These are phyloP conservation scores for Aspergillus sp. DNA, from an alignment of 2,329 filamentous ascomycete genomes.

Conservation along the genomic window DNA sequence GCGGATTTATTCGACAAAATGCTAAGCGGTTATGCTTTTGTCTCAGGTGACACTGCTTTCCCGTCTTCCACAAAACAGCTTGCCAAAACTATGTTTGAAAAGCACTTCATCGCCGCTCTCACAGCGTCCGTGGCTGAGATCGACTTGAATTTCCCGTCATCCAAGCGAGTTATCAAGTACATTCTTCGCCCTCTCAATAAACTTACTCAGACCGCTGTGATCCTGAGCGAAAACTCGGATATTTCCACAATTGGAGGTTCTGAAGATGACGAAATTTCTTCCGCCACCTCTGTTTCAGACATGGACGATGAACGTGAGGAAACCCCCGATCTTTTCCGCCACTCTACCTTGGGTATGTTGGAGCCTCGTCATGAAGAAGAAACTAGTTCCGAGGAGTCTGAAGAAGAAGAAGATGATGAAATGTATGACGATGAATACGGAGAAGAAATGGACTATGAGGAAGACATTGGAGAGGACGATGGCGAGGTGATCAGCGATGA, in stretches of 20 bases:
- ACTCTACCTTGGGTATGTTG: conserved; percentile 92
- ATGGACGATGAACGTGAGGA: conserved; percentile 84
- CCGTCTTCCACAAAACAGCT: conserved; percentile 74
- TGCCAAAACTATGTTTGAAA: conserved; percentile 96
- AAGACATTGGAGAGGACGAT: conserved; percentile 74
- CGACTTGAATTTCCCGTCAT: conserved; percentile 88
- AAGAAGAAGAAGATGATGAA: conserved; percentile 77
- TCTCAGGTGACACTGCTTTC: conserved; percentile 48
- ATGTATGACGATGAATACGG: conserved; percentile 91
- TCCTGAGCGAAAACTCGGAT: conserved; percentile 78
- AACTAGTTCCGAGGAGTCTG: conserved; percentile 68
- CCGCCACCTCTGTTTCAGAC: conserved; percentile 85
- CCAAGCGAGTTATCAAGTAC: conserved; percentile 93
- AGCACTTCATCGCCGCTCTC: conserved; percentile 85
- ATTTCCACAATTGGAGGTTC: conserved; percentile 67
- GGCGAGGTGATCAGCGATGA: conserved; percentile 89
- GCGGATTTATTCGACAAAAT: conserved; percentile 92
- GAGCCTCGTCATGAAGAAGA: conserved; percentile 80
- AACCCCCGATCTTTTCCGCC: conserved; percentile 94
- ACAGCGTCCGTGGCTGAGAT: conserved; percentile 93
- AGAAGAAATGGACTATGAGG: conserved; percentile 90
- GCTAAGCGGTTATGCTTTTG: conserved; percentile 75
- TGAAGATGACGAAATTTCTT: conserved; percentile 84
- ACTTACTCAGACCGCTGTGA: conserved; percentile 81
- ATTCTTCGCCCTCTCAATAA: conserved; percentile 87